Percentiles rank a stretch among this genome's conserved stretches.
Conservation (phyloP, 768 basidiomycete genomes). For the Kwoniella sp. region DNA sequence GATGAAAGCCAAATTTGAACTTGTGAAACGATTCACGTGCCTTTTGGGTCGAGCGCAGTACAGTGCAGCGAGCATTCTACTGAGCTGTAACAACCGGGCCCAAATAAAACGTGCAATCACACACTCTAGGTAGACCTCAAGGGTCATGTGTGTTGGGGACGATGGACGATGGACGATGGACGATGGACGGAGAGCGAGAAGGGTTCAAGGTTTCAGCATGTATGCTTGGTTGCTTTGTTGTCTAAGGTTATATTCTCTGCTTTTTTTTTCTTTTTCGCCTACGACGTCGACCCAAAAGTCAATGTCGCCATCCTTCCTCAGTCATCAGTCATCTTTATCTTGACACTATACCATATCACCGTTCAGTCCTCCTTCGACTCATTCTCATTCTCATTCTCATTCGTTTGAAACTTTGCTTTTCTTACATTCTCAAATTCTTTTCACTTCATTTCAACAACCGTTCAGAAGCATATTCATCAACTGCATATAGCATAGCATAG, state of each 20-base stretch:
- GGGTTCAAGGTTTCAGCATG: background rate
- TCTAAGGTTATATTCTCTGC: background rate
- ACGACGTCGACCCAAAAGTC: background rate
- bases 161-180: background rate
- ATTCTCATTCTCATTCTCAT: background rate
- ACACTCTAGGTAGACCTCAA: no score
- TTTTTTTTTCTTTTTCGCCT: background rate
- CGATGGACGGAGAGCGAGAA: background rate
- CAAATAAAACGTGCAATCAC: no score
- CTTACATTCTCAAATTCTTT: conserved; percentile 3
- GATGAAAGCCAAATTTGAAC: no score
- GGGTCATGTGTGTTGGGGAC: background rate
- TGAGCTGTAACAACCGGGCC: no score
- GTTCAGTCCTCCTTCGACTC: conserved; percentile 15
- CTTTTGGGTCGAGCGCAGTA: background rate
- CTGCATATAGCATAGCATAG: conserved; percentile 8
- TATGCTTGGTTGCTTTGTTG: background rate
- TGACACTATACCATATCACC: no score
- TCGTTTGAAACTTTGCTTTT: conserved; percentile 6
- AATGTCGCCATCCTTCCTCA: no score
- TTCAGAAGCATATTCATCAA: no score
- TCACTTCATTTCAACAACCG: no score
- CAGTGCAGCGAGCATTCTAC: no score
- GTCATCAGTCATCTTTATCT: conserved; percentile 7
- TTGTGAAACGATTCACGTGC: background rate